Base-by-base conservation (phyloP, 2,329 filamentous ascomycete species). In the Dactylellina leptospora region DNA sequence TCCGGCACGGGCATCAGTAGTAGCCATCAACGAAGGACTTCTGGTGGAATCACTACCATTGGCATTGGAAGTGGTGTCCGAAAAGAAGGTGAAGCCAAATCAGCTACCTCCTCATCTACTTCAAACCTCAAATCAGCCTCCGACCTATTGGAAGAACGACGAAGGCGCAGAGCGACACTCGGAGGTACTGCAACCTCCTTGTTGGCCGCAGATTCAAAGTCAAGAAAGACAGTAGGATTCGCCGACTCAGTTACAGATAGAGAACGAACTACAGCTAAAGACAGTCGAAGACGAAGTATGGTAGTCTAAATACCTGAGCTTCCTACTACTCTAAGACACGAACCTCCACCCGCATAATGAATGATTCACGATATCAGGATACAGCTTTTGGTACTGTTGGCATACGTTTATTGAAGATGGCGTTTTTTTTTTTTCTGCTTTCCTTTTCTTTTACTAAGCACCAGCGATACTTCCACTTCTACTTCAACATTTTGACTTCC, bases 71-170 rank as follows among this genome's bases (percentile, higher is more conserved):
- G 42, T 28, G 47, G 51, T 30, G 54, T 51, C 18, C 47, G 45
- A 47, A 53, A 54, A 13, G 68, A 72, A 8, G 45, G 45, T 3
- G 68, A 64, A 9, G 30, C 9, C 9, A 51, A 48, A n/a, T 27
- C 38, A 1, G 18, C 40, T 4, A 48, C 60, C 10, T n/a, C n/a
- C n/a, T 27, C 63, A 20, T n/a, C 55, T 18, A 27, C 56, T 4
- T 22, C 44, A 4, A 64, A 48, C 38, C 27, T 72, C 6, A 72
- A 64, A 36, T 72, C 68, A 10, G 68, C 68, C 1, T 64, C 45
- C 47, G 68, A 72, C 33, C 42, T 72, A 9, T 55, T 72, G 5
- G 68, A 72, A 47, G 68, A 72, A n/a, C 47, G 68, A 38, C 53
- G 68, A 10, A 44, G 54, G 10, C 40, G 68, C 22, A 51, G 68